These are phyloP conservation scores for Paulownia fortunei DNA, from an alignment of 257 asterid species.

Conservation along the genomic window DNA sequence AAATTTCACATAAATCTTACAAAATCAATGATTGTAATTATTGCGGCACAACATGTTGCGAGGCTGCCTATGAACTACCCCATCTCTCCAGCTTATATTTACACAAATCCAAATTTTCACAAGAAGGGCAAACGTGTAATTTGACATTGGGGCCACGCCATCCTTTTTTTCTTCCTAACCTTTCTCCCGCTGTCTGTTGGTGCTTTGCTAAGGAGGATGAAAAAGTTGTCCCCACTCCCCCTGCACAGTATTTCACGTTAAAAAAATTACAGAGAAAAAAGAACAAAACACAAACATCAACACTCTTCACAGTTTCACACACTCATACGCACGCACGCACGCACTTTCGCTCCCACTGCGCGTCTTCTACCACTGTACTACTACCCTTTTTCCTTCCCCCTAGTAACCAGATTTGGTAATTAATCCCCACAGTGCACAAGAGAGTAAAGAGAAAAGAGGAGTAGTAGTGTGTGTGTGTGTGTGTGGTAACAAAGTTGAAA, in stretches of 20 bases:
- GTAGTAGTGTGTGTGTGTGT: conserved; percentile 18
- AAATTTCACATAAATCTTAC: too few relatives aligned
- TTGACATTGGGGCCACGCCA: conserved; percentile 18
- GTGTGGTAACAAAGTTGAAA: conserved; percentile 31
- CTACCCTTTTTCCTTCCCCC: conserved; percentile 42
- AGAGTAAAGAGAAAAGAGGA: conserved; percentile 20
- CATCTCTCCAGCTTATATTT: too few relatives aligned
- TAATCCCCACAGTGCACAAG: not conserved
- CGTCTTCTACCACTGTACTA: conserved; percentile 23
- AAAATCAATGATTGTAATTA: too few relatives aligned
- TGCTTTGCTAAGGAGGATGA: conserved; percentile 50
- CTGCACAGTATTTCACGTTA: conserved; percentile 21
- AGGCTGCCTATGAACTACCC: too few relatives aligned
- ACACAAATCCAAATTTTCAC: not conserved
- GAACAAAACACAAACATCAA: conserved; percentile 30
- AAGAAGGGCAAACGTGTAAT: conserved; percentile 45
- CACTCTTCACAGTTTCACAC: conserved; percentile 25
- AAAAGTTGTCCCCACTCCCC: conserved; percentile 59
- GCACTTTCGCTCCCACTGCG: conserved; percentile 41
- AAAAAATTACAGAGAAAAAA: not conserved
- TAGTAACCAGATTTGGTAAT: conserved; percentile 46
- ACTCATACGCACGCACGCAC: conserved; percentile 42
- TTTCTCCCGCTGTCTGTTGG: conserved; percentile 50
- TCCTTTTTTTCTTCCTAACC: conserved; percentile 40
- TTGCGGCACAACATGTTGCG: too few relatives aligned